Base-by-base conservation (phyloP, 805 yeast genomes). In the Kuraishia ogatae region DNA sequence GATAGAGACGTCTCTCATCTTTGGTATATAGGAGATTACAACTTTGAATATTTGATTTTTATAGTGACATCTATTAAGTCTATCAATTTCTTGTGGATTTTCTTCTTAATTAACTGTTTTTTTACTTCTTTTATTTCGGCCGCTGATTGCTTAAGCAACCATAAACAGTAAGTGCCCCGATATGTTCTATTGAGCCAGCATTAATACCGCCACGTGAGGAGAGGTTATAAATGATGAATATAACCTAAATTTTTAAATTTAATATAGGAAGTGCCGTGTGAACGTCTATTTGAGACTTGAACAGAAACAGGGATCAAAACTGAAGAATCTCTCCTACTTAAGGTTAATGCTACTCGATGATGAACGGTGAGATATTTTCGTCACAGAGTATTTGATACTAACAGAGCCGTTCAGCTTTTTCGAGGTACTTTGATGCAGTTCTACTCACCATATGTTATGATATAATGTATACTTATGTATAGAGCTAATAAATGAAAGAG, bases 241-340 rank as follows among this genome's bases (percentile, higher is more conserved):
- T 21, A 13, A 47, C 50, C 50, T 47, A 47, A 47, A 47, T 15
- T 47, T 47, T 47, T 47, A 47, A 47, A 47, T 47, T 21, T 47
- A 8, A 47, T 47, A 35, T 35, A 47, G 50, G 50, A 47, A 47
- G 50, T 47, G 50, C 50, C 50, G 50, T 47, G 50, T 47, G 50
- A 47, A 47, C 11, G 23, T 20, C 50, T 23, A 6, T 23, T 47
- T 35, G 17, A 23, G 50, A 21, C 26, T 47, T 47, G 50, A 47
- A 3, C 50, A 47, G 50, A 47, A 47, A 47, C 50, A 47, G 50
- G 50, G 50, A 47, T 21, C 26, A 47, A 35, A 35, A 35, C 43
- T 35, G 43, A 35, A 35, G 43, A 35, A 35, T 35, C 17, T 35
- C n/a, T 35, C n/a, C 43, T 15, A 11, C 15, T 11, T 3, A 17